Conservation (phyloP, 2,329 filamentous ascomycete species). For the Epichloe bromicola region DNA sequence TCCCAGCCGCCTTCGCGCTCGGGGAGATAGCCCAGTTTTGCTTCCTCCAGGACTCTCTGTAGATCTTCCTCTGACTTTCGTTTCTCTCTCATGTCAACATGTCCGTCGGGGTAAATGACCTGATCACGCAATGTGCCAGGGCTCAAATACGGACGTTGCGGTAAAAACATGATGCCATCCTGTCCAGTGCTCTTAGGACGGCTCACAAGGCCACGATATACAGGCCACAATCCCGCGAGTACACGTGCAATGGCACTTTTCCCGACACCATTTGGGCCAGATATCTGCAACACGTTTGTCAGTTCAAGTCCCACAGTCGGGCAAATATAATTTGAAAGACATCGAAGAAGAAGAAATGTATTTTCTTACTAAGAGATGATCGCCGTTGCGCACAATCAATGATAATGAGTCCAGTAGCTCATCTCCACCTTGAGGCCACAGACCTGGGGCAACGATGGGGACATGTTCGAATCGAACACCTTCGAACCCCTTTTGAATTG, state of each 20-base stretch:
- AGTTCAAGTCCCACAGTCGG: background rate
- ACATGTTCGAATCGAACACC: constrained; percentile 89
- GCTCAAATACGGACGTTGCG: constrained; percentile 83
- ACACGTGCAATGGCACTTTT: constrained; percentile 83
- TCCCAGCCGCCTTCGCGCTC: constrained; percentile 94
- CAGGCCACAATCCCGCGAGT: constrained; percentile 86
- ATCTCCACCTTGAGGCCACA: constrained; percentile 85
- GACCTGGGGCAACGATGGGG: constrained; percentile 74
- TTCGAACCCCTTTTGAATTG: constrained; percentile 87
- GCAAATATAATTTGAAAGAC: background rate
- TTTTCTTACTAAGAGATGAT: constrained; percentile 60
- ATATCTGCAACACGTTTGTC: constrained; percentile 42
- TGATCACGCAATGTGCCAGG: constrained; percentile 90
- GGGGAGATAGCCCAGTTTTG: constrained; percentile 76
- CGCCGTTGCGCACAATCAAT: constrained; percentile 77
- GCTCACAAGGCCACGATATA: constrained; percentile 85
- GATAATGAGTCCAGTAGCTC: constrained; percentile 81
- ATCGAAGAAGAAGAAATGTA: background rate
- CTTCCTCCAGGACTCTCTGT: constrained; percentile 65
- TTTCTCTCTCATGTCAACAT: constrained; percentile 80
- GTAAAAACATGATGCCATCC: constrained; percentile 97
- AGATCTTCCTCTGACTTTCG: constrained; percentile 69
- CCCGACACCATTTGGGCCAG: constrained; percentile 86
- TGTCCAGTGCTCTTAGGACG: constrained; percentile 67
- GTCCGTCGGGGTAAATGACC: constrained; percentile 93